Conservation (phyloP, 306 rosid genomes). For the Inga oerstediana region DNA sequence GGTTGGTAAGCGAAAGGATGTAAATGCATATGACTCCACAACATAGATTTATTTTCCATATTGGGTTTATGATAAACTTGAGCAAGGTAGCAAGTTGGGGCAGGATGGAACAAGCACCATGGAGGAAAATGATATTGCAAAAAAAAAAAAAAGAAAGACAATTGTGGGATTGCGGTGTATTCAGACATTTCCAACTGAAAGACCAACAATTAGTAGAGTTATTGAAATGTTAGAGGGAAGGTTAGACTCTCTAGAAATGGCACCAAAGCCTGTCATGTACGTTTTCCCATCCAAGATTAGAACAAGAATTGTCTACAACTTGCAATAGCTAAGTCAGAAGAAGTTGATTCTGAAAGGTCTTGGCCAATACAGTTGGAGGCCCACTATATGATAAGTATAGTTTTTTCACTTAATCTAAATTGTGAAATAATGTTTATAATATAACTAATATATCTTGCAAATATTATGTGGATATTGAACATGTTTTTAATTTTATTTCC, state of each 20-base stretch:
- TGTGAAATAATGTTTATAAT: no score
- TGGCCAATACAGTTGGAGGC: no score
- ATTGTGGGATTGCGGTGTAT: slow-evolving; percentile 1
- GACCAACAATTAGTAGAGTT: slow-evolving; percentile 40
- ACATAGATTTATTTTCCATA: slow-evolving; percentile 29
- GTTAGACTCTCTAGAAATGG: background rate
- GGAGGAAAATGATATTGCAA: slow-evolving; percentile 21
- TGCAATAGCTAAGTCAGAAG: no score
- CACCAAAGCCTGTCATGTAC: background rate
- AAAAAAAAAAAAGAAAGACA: background rate
- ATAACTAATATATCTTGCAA: no score
- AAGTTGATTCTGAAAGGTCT: no score
- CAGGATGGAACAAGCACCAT: background rate
- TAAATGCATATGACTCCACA: background rate
- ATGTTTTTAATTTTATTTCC: no score
- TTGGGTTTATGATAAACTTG: slow-evolving; percentile 28
- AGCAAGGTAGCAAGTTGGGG: background rate
- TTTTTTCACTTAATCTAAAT: no score
- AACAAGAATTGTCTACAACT: background rate
- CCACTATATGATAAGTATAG: no score
- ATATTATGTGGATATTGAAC: no score
- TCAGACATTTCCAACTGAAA: slow-evolving; percentile 17
- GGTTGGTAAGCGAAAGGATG: slow-evolving; percentile 33
- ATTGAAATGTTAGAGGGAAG: slow-evolving; percentile 44
- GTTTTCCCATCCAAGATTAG: background rate